Conservation (phyloP, 1,284 basidiomycete genomes). For the Somion occarium region DNA sequence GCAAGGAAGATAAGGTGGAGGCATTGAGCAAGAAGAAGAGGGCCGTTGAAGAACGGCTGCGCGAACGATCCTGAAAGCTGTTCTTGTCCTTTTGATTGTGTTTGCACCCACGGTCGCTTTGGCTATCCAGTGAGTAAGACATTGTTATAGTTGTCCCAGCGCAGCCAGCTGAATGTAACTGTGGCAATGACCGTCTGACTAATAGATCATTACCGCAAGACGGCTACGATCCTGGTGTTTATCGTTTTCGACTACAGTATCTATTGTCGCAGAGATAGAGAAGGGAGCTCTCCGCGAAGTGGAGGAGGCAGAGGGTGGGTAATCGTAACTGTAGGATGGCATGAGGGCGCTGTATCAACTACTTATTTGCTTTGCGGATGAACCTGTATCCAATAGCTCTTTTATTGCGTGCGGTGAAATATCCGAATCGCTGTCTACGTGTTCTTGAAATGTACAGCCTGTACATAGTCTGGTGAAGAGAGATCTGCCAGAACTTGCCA, state of each 20-base stretch:
- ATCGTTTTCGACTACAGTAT: neutral
- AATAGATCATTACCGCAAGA: neutral
- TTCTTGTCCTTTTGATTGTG: neutral
- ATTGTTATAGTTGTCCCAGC: no score
- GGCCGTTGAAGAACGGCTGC: constrained; percentile 45
- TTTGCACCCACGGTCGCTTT: neutral
- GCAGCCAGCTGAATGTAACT: neutral
- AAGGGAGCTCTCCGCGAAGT: neutral
- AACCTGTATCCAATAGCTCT: no score
- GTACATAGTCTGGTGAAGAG: no score
- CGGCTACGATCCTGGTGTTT: neutral
- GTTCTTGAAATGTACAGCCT: no score
- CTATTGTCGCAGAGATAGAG: neutral
- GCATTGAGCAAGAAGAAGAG: constrained; percentile 59
- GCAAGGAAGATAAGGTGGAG: constrained; percentile 76
- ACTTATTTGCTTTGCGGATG: no score
- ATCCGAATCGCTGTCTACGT: no score
- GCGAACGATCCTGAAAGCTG: constrained; percentile 20
- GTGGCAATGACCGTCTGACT: neutral
- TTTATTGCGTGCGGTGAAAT: no score
- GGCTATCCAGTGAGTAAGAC: neutral
- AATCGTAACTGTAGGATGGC: no score
- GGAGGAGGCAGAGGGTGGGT: no score
- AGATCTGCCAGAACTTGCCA: no score
- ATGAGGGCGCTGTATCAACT: neutral